phyloP scores from a whole-genome alignment of 805 yeast species.

The Lachancea mirantina region DNA sequence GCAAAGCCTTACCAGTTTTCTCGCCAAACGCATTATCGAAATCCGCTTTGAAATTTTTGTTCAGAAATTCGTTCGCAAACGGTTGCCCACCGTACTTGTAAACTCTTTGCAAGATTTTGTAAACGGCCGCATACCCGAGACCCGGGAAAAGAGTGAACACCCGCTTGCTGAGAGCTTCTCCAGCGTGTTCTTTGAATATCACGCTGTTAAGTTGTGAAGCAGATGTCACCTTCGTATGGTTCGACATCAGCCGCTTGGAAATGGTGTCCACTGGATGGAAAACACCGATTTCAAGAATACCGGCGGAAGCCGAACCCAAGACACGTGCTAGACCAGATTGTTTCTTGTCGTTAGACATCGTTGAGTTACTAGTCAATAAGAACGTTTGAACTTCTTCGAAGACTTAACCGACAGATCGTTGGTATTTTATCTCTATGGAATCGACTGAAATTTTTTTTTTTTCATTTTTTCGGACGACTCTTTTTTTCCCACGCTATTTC shows the following conservation, averaged over 20 bases:
- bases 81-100: constrained; percentile 99
- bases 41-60: constrained; percentile 58
- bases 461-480: no score
- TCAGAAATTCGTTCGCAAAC: constrained; percentile 87
- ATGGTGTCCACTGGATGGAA: constrained; percentile 99
- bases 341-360: constrained; percentile 55
- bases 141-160: constrained; percentile 90
- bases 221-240: constrained; percentile 60
- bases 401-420: no score
- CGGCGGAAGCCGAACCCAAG: constrained; percentile 95
- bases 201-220: constrained; percentile 70
- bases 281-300: constrained; percentile 90
- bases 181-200: constrained; percentile 76
- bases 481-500: no score
- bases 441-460: no score
- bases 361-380: no score
- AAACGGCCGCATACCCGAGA: constrained; percentile 95
- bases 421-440: no score
- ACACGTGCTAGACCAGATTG: constrained; percentile 84
- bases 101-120: constrained; percentile 93
- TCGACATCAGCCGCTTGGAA: constrained; percentile 90
- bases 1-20: constrained; percentile 93
- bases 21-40: constrained; percentile 79
- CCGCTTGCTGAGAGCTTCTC: constrained; percentile 62
- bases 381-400: no score